Base-by-base conservation (phyloP, 2,329 filamentous ascomycete genomes). In the Ascochyta viciae-villosae region DNA sequence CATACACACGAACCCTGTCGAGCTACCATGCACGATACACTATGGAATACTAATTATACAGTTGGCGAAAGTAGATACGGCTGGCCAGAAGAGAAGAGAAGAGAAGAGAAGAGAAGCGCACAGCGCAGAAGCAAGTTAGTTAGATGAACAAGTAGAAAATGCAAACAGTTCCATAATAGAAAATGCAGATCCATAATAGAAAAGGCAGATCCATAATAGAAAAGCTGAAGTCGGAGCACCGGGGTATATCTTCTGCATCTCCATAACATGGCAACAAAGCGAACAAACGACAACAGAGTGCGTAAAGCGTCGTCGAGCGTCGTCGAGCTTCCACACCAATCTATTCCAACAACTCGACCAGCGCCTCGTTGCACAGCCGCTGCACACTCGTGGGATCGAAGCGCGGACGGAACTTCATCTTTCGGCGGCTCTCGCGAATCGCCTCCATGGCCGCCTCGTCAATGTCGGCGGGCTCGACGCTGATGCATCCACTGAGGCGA, bases 341-440 rank as follows among this genome's bases (percentile, higher is more conserved):
- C 29, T 31, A 49, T 12, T 6, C 24, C 12, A 9, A 63, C 26
- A 74, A 57, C 60, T 74, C 71, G 15, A 61, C 59, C 41, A 74
- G 62, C 27, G 66, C 71, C 35, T 74, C 70, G 8, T 47, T 53
- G 44, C 72, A 75, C 42, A 74, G 48, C 44, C 58, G 54, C 44
- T 52, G 62, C 37, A 70, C 61, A 23, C 62, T 64, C 45, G 53
- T 46, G 4, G 72, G 68, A 40, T 75, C 68, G 49, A 74, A 75
- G 13, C 71, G 59, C 33, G 65, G 63, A 7, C 71, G 70, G 34
- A 66, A 72, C 24, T 8, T 48, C 31, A 65, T 42, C 2, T 34
- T 54, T 54, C 53, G 66, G 45, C 70, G 61, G 8, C 37, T 48
- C 50, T 56, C 45, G 12, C 64, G 57, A 19, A 62, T 31, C 13